phyloP scores from a whole-genome alignment of 225 moss, liverwort and hornwort species.

The Sphagnum tenellum region DNA sequence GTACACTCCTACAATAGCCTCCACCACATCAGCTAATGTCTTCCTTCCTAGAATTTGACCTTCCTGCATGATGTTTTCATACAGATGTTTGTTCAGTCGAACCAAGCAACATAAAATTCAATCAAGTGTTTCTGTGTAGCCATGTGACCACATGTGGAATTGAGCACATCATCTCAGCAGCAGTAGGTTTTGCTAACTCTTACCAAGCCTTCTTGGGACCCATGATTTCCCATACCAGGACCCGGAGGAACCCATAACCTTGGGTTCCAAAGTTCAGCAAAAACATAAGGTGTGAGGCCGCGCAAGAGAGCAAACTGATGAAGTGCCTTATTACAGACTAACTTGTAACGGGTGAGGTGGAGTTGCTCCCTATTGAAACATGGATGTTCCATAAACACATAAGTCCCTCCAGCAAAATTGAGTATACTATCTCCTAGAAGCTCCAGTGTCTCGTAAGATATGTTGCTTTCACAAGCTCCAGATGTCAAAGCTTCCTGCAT shows the following conservation, averaged over 20 bases:
- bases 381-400: constrained; percentile 31
- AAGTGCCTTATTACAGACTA: constrained; percentile 66
- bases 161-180: too few species aligned
- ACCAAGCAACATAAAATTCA: too few species aligned
- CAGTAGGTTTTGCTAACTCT: not conserved
- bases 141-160: too few species aligned
- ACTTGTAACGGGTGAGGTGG: constrained; percentile 42
- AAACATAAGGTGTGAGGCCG: constrained; percentile 38
- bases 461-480: constrained; percentile 55
- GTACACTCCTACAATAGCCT: constrained; percentile 66
- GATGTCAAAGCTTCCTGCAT: constrained; percentile 68
- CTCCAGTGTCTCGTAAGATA: constrained; percentile 65
- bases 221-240: constrained; percentile 17
- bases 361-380: constrained; percentile 35
- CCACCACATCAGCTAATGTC: constrained; percentile 72
- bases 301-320: constrained; percentile 40
- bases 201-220: not conserved
- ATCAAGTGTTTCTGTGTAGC: too few species aligned
- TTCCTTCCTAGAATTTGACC: constrained; percentile 48
- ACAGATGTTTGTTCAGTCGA: too few species aligned
- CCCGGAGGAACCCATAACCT: constrained; percentile 66
- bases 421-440: constrained; percentile 76
- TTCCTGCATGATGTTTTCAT: constrained; percentile 16
- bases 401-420: constrained; percentile 52
- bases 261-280: constrained; percentile 56